Evolutionary conservation across 257 asterid genomes (phyloP).

Genomic region (Solanum piurae): DNA sequence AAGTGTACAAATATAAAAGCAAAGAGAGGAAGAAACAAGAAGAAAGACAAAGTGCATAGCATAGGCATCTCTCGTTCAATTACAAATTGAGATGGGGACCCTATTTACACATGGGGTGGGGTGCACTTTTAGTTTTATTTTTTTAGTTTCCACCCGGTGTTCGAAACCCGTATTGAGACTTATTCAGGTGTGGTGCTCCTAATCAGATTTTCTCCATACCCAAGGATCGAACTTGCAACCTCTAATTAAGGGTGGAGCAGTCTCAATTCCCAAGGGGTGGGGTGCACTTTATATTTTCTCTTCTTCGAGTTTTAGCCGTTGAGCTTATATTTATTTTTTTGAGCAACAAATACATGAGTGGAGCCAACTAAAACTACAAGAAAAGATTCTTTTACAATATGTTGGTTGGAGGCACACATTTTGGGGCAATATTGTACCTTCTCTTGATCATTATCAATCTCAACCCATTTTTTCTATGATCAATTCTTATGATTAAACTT

Average conservation of each 20-base stretch:
- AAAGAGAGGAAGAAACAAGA: constrained; percentile 33
- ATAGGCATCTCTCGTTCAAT: constrained; percentile 8
- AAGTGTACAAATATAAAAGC: constrained; percentile 18
- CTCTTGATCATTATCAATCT: background rate
- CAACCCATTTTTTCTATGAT: background rate
- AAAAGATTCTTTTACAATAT: constrained; percentile 58
- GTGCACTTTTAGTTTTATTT: background rate
- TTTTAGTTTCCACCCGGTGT: too few relatives aligned
- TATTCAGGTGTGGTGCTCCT: fast-evolving
- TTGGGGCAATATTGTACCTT: constrained; percentile 23
- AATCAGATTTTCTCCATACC: background rate
- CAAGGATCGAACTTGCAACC: background rate
- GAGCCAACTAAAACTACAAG: constrained; percentile 48
- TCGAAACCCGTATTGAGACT: too few relatives aligned
- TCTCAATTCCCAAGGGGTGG: background rate
- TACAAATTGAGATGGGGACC: constrained; percentile 63
- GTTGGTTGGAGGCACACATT: constrained; percentile 77
- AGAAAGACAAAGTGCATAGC: constrained; percentile 47
- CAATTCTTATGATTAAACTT: background rate
- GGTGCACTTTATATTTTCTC: constrained; percentile 13
- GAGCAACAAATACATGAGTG: constrained; percentile 16
- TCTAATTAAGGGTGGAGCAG: background rate
- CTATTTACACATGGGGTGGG: constrained; percentile 93
- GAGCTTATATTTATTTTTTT: background rate
- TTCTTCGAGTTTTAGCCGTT: background rate